phyloP scores from a whole-genome alignment of 179 eudicot genomes.

The Patellifolia procumbens region DNA sequence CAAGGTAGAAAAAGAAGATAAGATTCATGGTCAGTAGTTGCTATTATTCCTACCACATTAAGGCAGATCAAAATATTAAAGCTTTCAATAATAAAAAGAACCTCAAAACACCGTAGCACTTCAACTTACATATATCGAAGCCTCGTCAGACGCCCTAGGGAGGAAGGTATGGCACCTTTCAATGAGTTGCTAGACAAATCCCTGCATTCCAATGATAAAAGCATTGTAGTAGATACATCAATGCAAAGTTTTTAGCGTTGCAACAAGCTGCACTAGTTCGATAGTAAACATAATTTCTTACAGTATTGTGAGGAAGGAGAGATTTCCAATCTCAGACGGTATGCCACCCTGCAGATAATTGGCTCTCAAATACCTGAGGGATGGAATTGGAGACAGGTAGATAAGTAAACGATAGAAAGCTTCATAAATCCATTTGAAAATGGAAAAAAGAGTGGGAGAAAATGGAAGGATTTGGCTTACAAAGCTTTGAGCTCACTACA shows the following conservation, averaged over 20 bases:
- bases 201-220: constrained; percentile 38
- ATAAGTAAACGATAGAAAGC: background rate
- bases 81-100: no score
- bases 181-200: constrained; percentile 89
- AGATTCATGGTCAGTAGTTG: background rate
- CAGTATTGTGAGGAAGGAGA: constrained; percentile 73
- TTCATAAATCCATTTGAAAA: background rate
- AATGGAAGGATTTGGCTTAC: constrained; percentile 48
- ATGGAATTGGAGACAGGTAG: background rate
- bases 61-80: background rate
- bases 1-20: constrained; percentile 1
- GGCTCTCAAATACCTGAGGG: constrained; percentile 83
- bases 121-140: constrained; percentile 76
- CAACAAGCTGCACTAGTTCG: background rate
- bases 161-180: constrained; percentile 89
- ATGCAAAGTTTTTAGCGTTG: background rate
- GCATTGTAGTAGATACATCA: background rate
- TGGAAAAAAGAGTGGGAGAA: background rate
- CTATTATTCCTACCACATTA: background rate
- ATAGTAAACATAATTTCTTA: constrained; percentile 34
- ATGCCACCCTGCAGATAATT: constrained; percentile 96
- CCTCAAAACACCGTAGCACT: background rate
- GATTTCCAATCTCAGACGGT: constrained; percentile 86
- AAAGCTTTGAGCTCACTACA: constrained; percentile 90
- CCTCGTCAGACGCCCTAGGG: constrained; percentile 77